Evolutionary conservation across 2,329 filamentous ascomycete species (phyloP).

Genomic region (Lachnellula hyalina): DNA sequence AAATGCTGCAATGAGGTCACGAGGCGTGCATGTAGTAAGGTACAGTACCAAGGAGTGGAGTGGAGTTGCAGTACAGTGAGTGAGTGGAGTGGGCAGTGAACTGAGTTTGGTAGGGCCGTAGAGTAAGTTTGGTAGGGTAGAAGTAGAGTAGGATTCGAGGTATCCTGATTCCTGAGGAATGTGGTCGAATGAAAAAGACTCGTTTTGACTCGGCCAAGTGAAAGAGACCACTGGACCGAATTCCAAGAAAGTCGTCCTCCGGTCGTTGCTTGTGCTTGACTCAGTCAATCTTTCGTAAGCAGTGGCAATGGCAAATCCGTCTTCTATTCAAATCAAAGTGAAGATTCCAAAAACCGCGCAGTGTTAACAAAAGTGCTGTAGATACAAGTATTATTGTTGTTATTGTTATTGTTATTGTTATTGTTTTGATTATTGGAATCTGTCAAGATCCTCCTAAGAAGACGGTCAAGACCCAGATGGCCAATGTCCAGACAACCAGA

Average conservation of each 20-base stretch:
- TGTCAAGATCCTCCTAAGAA: background rate
- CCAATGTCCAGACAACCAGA: constrained; percentile 11
- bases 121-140: background rate
- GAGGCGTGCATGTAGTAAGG: too few species aligned
- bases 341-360: background rate
- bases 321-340: background rate
- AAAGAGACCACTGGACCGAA: background rate
- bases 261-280: background rate
- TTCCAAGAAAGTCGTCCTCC: too few species aligned
- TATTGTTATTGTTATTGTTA: too few species aligned
- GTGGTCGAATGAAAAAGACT: background rate
- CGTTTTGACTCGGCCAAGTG: background rate
- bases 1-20: background rate
- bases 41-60: too few species aligned
- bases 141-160: background rate
- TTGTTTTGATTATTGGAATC: too few species aligned
- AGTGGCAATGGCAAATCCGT: constrained; percentile 2
- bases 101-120: background rate
- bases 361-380: constrained; percentile 2
- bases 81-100: too few species aligned
- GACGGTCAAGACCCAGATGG: background rate
- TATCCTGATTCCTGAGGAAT: background rate
- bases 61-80: background rate
- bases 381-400: constrained; percentile 1
- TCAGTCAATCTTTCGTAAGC: constrained; percentile 2